These are phyloP conservation scores for Rhizophagus prolifer DNA, from an alignment of 192 early-diverging fungal species.

Conservation along the genomic window DNA sequence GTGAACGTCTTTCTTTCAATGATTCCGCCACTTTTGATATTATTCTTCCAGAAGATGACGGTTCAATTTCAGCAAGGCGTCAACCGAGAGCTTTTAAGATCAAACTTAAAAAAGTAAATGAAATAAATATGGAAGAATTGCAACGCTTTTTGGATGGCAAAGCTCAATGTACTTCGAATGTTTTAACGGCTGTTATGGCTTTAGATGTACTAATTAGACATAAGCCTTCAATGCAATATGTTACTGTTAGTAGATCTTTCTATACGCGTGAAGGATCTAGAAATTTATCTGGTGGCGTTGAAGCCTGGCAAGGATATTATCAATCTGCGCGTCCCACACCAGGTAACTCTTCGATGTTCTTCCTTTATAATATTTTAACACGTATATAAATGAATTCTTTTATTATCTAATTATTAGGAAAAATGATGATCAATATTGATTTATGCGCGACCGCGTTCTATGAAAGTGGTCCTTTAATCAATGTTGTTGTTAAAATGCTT, in stretches of 20 bases:
- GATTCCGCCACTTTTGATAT: conserved; percentile 60
- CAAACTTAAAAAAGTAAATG: conserved; percentile 63
- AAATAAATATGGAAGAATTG: conserved; percentile 67
- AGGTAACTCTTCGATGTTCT: neutral
- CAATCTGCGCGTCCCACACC: conserved; percentile 68
- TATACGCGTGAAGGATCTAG: conserved; percentile 70
- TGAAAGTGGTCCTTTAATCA: conserved; percentile 65
- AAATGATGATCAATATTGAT: conserved; percentile 72
- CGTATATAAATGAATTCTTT: neutral
- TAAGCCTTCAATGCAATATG: conserved; percentile 73
- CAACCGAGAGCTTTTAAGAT: conserved; percentile 60
- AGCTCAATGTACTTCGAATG: neutral
- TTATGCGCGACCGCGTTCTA: conserved; percentile 69
- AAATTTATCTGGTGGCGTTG: conserved; percentile 66
- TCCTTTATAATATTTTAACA: neutral
- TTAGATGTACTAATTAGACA: conserved; percentile 85
- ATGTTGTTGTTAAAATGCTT: conserved; percentile 69
- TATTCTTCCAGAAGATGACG: conserved; percentile 46
- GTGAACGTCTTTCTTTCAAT: conserved; percentile 52
- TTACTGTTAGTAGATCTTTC: conserved; percentile 86
- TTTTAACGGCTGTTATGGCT: conserved; percentile 57
- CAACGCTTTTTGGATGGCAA: conserved; percentile 50
- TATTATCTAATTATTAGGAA: conserved; percentile 34
- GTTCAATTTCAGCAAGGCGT: conserved; percentile 32
- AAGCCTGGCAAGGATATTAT: conserved; percentile 93